A percentile compares a stretch with the other conserved stretches of the same genome.
These are phyloP conservation scores for Fusarium brachygibbosum DNA, from an alignment of 2,329 filamentous ascomycete species.

Conservation along the genomic window DNA sequence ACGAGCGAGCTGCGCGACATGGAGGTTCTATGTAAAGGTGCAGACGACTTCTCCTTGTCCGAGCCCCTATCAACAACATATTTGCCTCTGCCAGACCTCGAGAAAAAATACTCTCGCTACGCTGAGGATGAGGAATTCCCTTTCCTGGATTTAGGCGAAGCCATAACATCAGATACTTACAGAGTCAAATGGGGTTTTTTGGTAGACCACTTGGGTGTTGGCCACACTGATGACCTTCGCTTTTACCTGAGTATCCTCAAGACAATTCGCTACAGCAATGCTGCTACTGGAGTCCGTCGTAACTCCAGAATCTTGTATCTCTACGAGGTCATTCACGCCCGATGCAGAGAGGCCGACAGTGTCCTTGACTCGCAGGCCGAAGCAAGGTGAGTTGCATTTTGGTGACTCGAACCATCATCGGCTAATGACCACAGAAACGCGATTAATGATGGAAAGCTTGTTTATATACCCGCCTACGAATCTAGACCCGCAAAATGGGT, in stretches of 20 bases:
- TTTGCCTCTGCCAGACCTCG: conserved; percentile 36
- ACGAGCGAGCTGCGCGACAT: conserved; percentile 16
- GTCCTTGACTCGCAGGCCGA: conserved; percentile 11
- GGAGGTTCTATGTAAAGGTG: conserved; percentile 29
- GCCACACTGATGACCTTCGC: conserved; percentile 30
- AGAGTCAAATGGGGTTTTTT: conserved; percentile 38
- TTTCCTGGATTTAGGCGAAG: conserved; percentile 34
- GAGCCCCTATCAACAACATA: conserved; percentile 22
- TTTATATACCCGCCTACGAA: conserved; percentile 25
- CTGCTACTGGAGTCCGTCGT: conserved; percentile 9
- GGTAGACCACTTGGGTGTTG: conserved; percentile 36
- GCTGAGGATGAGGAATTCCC: conserved; percentile 28
- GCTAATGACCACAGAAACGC: conserved; percentile 12
- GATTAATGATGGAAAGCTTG: conserved; percentile 11
- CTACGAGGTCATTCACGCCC: conserved; percentile 36
- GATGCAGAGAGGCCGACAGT: conserved; percentile 33
- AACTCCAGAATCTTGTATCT: conserved; percentile 30
- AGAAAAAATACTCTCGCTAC: conserved; percentile 34
- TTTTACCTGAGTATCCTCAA: conserved; percentile 38
- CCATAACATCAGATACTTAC: conserved; percentile 25
- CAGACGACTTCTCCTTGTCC: neutral
- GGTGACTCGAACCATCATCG: rapidly evolving
- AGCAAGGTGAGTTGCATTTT: conserved; percentile 16
- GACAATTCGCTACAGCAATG: conserved; percentile 16
- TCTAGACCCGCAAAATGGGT: conserved; percentile 25